Percentiles rank a stretch among this genome's conserved stretches.
These are phyloP conservation scores for Guillardia theta DNA, from an alignment of 78 protist species.

Conservation along the genomic window DNA sequence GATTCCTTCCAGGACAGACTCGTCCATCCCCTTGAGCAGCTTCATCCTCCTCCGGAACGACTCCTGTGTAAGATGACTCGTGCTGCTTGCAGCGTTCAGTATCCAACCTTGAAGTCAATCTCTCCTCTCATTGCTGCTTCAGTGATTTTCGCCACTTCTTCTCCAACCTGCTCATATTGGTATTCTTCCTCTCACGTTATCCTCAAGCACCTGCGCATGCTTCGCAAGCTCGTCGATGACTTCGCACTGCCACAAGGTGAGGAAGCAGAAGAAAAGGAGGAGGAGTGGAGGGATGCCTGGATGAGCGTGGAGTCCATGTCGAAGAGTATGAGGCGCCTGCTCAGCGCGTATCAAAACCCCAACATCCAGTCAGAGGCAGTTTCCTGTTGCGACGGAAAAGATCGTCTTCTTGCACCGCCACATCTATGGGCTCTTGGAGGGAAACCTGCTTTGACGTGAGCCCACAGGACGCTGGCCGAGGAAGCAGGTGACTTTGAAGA, in stretches of 20 bases:
- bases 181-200: not conserved
- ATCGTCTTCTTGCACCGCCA: slow-evolving; percentile 25
- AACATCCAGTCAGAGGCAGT: no score
- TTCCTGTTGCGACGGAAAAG: not conserved
- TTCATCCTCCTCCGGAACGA: not conserved
- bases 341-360: no score
- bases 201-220: not conserved
- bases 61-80: not conserved
- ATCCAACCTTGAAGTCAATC: not conserved
- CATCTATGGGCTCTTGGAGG: not conserved
- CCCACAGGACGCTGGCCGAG: no score
- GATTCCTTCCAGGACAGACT: not conserved
- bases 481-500: no score
- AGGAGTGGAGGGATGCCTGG: no score
- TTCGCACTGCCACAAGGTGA: not conserved
- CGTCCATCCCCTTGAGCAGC: slow-evolving; percentile 12
- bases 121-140: not conserved
- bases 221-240: slow-evolving; percentile 35
- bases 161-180: not conserved
- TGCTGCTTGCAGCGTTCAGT: not conserved
- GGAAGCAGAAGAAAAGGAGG: no score
- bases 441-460: no score
- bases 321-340: slow-evolving; percentile 17
- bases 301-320: slow-evolving; percentile 41
- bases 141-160: not conserved